These are phyloP conservation scores for Entophlyctis helioformis DNA, from an alignment of 192 early-diverging fungal genomes.

Conservation along the genomic window DNA sequence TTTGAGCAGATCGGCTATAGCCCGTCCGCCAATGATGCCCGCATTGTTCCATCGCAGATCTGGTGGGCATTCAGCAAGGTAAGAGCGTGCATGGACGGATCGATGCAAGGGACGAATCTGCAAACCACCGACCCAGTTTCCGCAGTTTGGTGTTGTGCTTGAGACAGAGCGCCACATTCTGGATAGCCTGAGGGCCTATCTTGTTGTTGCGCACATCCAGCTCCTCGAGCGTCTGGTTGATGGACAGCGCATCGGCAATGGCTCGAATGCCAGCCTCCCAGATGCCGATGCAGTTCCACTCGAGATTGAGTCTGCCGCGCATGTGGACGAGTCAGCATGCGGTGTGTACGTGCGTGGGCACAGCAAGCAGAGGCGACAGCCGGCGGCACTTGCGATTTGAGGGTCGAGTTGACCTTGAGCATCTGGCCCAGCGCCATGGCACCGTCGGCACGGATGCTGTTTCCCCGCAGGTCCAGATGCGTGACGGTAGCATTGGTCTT, in stretches of 20 bases:
- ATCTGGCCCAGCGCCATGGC: constrained; percentile 41
- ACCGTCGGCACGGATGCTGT: constrained; percentile 45
- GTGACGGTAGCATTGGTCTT: constrained; percentile 34
- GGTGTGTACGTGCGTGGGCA: too few species aligned
- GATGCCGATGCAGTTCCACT: constrained; percentile 54
- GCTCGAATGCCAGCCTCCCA: constrained; percentile 41
- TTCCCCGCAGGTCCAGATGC: constrained; percentile 37
- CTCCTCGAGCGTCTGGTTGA: constrained; percentile 32
- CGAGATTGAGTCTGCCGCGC: constrained; percentile 26
- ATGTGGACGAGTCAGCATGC: too few species aligned
- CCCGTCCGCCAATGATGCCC: constrained; percentile 33
- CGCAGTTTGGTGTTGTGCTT: constrained; percentile 30
- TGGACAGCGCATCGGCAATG: constrained; percentile 34
- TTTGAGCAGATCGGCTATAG: constrained; percentile 33
- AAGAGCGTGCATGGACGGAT: background rate
- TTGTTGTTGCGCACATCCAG: constrained; percentile 51
- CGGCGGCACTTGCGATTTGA: too few species aligned
- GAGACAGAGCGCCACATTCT: constrained; percentile 25
- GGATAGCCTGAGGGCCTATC: constrained; percentile 30
- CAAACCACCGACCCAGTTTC: constrained; percentile 25
- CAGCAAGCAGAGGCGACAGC: too few species aligned
- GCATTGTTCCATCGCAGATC: constrained; percentile 48
- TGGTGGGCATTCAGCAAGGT: constrained; percentile 1
- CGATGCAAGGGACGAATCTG: background rate
- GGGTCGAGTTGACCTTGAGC: constrained; percentile 35